Conservation (phyloP, 139 green algal genomes). For the Nannochloris sp. region DNA sequence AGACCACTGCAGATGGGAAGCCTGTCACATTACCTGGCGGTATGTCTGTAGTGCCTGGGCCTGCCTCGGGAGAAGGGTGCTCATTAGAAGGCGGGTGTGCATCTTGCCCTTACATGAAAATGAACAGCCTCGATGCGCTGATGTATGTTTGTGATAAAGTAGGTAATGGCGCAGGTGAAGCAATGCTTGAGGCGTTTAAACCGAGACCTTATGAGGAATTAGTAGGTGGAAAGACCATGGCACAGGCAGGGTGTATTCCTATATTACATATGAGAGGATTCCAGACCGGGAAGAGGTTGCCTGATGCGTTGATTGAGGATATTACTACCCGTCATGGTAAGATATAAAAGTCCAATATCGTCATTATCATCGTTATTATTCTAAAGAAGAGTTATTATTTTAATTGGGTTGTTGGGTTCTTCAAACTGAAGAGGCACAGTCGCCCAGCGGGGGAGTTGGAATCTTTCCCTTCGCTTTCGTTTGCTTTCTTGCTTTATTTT, state of each 20-base stretch:
- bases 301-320: constrained; percentile 50
- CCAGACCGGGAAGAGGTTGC: constrained; percentile 58
- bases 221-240: constrained; percentile 56
- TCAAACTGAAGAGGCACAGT: too few species aligned
- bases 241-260: constrained; percentile 70
- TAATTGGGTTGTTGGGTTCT: neutral
- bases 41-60: constrained; percentile 56
- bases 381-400: too few species aligned
- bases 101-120: constrained; percentile 97
- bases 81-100: constrained; percentile 88
- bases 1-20: constrained; percentile 10
- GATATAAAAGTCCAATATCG: neutral
- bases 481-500: too few species aligned
- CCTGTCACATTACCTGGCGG: constrained; percentile 46
- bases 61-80: constrained; percentile 83
- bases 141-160: constrained; percentile 41
- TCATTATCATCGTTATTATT: neutral
- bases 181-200: constrained; percentile 56
- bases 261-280: constrained; percentile 98
- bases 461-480: too few species aligned
- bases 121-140: constrained; percentile 74
- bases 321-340: constrained; percentile 18
- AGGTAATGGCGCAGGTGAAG: constrained; percentile 43
- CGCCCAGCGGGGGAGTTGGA: too few species aligned
- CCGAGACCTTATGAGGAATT: constrained; percentile 62